phyloP scores from a whole-genome alignment of 345 rosid species.

The Anacardium occidentale region DNA sequence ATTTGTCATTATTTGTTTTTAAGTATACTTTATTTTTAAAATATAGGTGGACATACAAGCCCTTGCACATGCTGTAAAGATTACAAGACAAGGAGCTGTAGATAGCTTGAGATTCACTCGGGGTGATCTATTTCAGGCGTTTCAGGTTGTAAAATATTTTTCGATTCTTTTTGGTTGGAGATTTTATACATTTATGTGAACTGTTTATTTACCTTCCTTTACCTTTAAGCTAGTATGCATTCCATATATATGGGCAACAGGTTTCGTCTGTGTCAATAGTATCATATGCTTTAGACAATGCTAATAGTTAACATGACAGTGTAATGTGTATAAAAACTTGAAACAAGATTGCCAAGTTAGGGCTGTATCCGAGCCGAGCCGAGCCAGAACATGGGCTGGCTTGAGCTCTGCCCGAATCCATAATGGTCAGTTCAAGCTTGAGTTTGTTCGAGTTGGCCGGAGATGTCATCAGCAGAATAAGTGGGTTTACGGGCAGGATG shows the following conservation, averaged over 20 bases:
- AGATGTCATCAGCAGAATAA: too few species aligned
- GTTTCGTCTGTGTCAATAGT: neutral
- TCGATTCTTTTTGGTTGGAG: neutral
- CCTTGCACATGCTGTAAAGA: conserved; percentile 94
- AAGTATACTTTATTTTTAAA: conserved; percentile 8
- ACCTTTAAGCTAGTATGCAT: neutral
- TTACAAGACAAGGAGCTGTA: conserved; percentile 94
- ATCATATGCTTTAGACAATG: neutral
- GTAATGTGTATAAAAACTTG: neutral
- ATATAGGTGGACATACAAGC: conserved; percentile 91
- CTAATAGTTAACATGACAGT: neutral
- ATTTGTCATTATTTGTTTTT: neutral
- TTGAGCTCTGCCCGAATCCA: too few species aligned
- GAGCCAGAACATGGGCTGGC: too few species aligned
- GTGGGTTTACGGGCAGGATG: too few species aligned
- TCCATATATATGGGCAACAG: neutral
- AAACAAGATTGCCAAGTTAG: neutral
- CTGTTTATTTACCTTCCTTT: conserved; percentile 1
- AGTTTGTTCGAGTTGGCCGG: too few species aligned
- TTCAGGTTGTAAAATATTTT: conserved; percentile 54
- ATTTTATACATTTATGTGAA: neutral
- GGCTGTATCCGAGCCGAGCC: too few species aligned
- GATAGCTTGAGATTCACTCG: conserved; percentile 92
- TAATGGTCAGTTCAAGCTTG: too few species aligned
- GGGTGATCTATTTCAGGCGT: conserved; percentile 90